These are phyloP conservation scores for Escallonia herrerae DNA, from an alignment of 129 eudicot genomes.

Conservation along the genomic window DNA sequence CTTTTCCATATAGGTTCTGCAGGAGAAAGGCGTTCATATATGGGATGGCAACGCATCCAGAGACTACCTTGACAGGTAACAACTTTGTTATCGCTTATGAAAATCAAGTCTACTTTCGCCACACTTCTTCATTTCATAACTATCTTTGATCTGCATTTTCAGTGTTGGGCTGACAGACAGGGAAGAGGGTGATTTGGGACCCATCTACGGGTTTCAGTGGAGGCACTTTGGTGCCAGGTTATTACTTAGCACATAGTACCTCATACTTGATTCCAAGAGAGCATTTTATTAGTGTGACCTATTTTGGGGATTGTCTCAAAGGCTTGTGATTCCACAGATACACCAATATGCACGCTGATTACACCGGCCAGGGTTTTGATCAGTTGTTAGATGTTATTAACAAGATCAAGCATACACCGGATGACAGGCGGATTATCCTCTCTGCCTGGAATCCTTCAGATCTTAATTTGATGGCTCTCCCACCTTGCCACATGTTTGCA, in stretches of 20 bases:
- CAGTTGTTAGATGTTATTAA: slow-evolving; percentile 60
- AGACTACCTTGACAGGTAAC: slow-evolving; percentile 59
- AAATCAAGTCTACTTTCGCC: background rate
- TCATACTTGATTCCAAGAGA: no score
- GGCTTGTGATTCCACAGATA: slow-evolving; percentile 25
- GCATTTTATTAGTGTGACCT: no score
- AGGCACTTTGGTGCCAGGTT: slow-evolving; percentile 71
- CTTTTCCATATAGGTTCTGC: slow-evolving; percentile 26
- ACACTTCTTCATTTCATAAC: background rate
- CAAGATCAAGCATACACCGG: slow-evolving; percentile 53
- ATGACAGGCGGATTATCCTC: slow-evolving; percentile 54
- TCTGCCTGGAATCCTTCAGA: slow-evolving; percentile 80
- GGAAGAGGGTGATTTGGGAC: slow-evolving; percentile 74
- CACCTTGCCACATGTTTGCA: slow-evolving; percentile 73
- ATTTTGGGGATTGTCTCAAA: no score
- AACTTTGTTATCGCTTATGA: background rate
- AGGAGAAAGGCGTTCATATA: slow-evolving; percentile 55
- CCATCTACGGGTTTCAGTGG: slow-evolving; percentile 69
- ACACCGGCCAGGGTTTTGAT: slow-evolving; percentile 64
- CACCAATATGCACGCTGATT: slow-evolving; percentile 64
- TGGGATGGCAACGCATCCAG: slow-evolving; percentile 76
- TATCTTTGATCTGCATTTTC: background rate
- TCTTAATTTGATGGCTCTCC: slow-evolving; percentile 57
- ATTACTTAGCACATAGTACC: background rate
- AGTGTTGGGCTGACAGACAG: slow-evolving; percentile 52